Conservation (phyloP, 345 rosid genomes). For the rapeseed (Brassica napus) region DNA sequence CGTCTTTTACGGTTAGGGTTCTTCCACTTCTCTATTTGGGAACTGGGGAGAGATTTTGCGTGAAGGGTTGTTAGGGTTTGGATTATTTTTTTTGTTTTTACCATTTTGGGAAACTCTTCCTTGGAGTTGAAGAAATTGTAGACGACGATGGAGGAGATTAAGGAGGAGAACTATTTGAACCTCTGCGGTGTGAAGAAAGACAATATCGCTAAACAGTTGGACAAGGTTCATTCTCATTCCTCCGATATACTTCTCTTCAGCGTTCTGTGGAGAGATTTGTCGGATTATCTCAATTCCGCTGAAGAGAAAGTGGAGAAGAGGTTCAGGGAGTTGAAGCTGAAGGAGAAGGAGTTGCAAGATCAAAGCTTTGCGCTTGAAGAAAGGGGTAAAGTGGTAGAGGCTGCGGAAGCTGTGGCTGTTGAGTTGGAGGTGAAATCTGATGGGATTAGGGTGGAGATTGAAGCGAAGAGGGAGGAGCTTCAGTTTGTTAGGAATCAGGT, state of each 20-base stretch:
- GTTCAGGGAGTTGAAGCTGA: constrained; percentile 1
- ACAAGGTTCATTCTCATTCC: background rate
- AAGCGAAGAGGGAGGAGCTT: background rate
- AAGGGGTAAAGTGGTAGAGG: constrained; percentile 26
- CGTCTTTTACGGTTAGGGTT: background rate
- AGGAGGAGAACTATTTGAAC: constrained; percentile 10
- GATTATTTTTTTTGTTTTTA: background rate
- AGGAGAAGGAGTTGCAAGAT: constrained; percentile 11
- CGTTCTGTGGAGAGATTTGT: constrained; percentile 27
- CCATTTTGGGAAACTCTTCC: background rate
- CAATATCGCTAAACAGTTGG: constrained; percentile 22
- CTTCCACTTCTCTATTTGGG: background rate
- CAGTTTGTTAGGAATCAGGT: background rate
- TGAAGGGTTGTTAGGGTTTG: background rate
- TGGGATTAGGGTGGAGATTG: constrained; percentile 19
- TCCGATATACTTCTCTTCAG: constrained; percentile 11
- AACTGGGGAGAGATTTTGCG: background rate
- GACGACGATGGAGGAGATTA: constrained; percentile 10
- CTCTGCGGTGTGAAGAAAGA: constrained; percentile 19
- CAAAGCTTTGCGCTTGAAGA: constrained; percentile 9
- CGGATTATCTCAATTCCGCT: background rate
- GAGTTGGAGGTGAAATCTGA: constrained; percentile 11
- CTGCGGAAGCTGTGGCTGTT: constrained; percentile 3
- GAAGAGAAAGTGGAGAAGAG: background rate
- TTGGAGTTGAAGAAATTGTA: constrained; percentile 26